A percentile compares a stretch with the other conserved stretches of the same genome.
Conservation (phyloP, 2,329 filamentous ascomycete genomes). For the Colletotrichum salicis region DNA sequence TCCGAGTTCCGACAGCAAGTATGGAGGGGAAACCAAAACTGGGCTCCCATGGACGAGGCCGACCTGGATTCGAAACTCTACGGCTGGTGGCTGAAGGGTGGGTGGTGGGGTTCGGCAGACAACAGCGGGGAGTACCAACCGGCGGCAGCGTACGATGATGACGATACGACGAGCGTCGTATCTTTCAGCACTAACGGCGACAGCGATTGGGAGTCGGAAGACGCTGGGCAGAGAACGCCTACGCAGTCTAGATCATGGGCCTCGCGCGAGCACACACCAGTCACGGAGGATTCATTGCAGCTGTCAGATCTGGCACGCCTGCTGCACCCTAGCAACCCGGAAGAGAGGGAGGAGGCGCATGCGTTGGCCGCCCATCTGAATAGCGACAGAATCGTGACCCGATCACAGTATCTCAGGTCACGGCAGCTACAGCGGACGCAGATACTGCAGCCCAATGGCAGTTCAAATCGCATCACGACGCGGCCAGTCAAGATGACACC, state of each 20-base stretch:
- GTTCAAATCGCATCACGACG: constrained; percentile 43
- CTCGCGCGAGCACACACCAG: constrained; percentile 67
- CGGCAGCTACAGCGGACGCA: constrained; percentile 76
- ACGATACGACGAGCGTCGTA: constrained; percentile 85
- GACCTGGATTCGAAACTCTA: constrained; percentile 81
- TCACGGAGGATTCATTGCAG: constrained; percentile 71
- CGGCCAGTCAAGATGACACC: constrained; percentile 56
- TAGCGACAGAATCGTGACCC: constrained; percentile 79
- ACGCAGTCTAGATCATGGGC: constrained; percentile 63
- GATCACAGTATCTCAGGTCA: constrained; percentile 77
- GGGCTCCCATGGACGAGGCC: constrained; percentile 64
- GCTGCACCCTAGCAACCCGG: constrained; percentile 80
- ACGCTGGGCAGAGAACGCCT: constrained; percentile 73
- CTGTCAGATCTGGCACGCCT: constrained; percentile 79
- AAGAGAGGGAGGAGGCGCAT: constrained; percentile 83
- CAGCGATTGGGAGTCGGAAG: constrained; percentile 60
- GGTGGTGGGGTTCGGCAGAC: constrained; percentile 87
- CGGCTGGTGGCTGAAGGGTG: constrained; percentile 83
- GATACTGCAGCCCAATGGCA: constrained; percentile 66
- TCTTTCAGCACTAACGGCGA: constrained; percentile 61
- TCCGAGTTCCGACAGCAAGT: constrained; percentile 76
- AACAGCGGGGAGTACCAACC: constrained; percentile 81
- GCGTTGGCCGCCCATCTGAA: constrained; percentile 83
- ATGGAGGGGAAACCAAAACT: constrained; percentile 47
- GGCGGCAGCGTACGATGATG: constrained; percentile 63